Evolutionary conservation across 2,329 filamentous ascomycete species (phyloP), one percentile per base, ranked within the genome.

Genomic region (Ascosphaera apis): DNA sequence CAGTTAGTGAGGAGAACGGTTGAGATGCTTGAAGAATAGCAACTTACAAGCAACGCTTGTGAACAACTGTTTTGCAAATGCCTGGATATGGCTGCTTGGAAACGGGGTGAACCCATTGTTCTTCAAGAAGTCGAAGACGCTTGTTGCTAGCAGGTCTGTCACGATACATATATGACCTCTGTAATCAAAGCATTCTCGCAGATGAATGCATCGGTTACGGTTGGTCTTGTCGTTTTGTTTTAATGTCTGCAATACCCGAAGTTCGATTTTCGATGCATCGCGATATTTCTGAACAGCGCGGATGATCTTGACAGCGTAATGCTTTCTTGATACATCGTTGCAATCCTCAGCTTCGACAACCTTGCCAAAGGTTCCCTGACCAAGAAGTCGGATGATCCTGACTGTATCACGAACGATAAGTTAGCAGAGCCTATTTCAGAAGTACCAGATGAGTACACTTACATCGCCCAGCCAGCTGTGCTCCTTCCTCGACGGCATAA

Each of bases 121-220:
- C 61, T 98, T 98, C 34, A 98, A 66, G 47, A 98, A 98, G 57
- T 98, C 88, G 53, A 98, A 98, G 36, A 98, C 86, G 48, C 86
- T 95, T 51, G 93, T 86, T 34, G 86, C 86, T 21, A 95, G 69
- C 12, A 77, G 57, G 51, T 76, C 72, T 11, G 72, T 77, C 46
- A 77, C 72, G 41, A 77, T 77, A 64, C 88, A 98, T 45, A 98
- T 95, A 52, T 98, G 88, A 39, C 91, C 88, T 34, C 84, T 72
- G 60, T 81, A 98, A 56, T 98, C 88, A 58, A 98, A 98, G 55
- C 83, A 93, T 49, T 98, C 88, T 30, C 84, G 72, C 30, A 98
- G 64, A 53, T 98, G 88, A 44, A 98, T 98, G 58, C 88, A 98
- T 44, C 86, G 77, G 54, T 98, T 95, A 40, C 83, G 72, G 55